Base-by-base conservation (phyloP, 257 asterid genomes). In the Thymus quinquecostatus region DNA sequence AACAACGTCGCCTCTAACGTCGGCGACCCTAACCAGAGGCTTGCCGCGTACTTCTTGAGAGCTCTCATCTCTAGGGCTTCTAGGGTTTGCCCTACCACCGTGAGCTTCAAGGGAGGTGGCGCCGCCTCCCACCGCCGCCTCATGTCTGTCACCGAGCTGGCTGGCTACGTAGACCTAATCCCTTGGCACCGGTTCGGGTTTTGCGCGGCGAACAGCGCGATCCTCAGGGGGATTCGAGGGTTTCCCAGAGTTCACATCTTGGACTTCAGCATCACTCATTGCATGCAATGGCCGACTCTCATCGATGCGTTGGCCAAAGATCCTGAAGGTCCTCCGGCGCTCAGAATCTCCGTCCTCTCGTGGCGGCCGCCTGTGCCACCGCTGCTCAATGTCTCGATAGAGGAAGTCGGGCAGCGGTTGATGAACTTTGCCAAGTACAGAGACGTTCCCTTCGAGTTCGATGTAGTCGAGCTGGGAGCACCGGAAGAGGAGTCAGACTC, bases 231-330 rank as follows among this genome's bases (percentile, higher is more conserved):
- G 4, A 58, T 83, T 48, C 79, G 69, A 70, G 88, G 89, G 53
- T 53, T 56, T 32, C 44, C 69, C 7, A 79, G 65, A 27, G 80
- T 90, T 55, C 97, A 90, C 51, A 79, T 90, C 7, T 62, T 90
- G 77, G 96, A 90, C 72, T 82, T 90, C 10, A 86, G 94, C 77
- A 80, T 85, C 65, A 90, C 96, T 14, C 82, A 88, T 60, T 88
- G 97, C 80, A 88, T 91, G 96, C 97, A 91, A 53, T 88, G 93
- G 94, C 96, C 96, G 1, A 88, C 96, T 27, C 82, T 91, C 2
- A 88, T 91, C 1, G 92, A 91, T 21, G 85, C 84, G 2, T 45
- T 88, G 38, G 86, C 88, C 11, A 86, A 85, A 59, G 71, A 77
- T 36, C 66, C 81, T 3, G 78, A 73, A 36, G 84, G 79, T 44